Evolutionary conservation across 2,329 filamentous ascomycete species (phyloP).

Genomic region (Cladosporium sp.): DNA sequence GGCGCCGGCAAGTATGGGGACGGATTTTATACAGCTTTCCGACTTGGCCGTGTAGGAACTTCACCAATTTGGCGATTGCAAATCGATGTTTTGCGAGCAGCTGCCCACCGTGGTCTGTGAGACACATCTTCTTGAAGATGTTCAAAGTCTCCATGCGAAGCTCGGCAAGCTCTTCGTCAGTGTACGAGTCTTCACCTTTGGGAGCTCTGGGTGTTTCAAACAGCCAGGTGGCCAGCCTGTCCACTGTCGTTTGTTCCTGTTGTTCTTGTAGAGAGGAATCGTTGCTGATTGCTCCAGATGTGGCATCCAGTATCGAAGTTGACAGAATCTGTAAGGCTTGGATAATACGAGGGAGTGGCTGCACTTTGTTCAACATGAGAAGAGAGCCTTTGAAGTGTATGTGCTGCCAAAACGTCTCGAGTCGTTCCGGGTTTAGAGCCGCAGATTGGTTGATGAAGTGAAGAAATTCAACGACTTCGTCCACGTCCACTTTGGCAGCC

Average conservation of each 20-base stretch:
- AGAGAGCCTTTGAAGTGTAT: constrained; percentile 68
- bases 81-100: constrained; percentile 68
- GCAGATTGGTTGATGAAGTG: constrained; percentile 53
- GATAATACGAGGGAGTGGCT: constrained; percentile 63
- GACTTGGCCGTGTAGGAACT: constrained; percentile 73
- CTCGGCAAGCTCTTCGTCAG: constrained; percentile 43
- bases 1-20: background rate
- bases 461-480: constrained; percentile 65
- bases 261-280: constrained; percentile 41
- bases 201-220: constrained; percentile 53
- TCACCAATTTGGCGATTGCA: constrained; percentile 72
- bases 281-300: constrained; percentile 66
- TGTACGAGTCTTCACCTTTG: constrained; percentile 45
- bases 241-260: constrained; percentile 53
- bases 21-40: constrained; percentile 53
- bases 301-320: constrained; percentile 63
- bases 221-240: constrained; percentile 64
- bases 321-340: constrained; percentile 66
- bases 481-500: constrained; percentile 63
- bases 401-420: constrained; percentile 63
- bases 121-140: constrained; percentile 58
- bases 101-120: constrained; percentile 61
- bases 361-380: constrained; percentile 66
- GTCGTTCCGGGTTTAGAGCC: constrained; percentile 30
- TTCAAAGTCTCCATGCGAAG: constrained; percentile 49